Evolutionary conservation across 2,329 filamentous ascomycete species (phyloP), one percentile per base, ranked within the genome.

Genomic region (Neofusicoccum umdonicola): DNA sequence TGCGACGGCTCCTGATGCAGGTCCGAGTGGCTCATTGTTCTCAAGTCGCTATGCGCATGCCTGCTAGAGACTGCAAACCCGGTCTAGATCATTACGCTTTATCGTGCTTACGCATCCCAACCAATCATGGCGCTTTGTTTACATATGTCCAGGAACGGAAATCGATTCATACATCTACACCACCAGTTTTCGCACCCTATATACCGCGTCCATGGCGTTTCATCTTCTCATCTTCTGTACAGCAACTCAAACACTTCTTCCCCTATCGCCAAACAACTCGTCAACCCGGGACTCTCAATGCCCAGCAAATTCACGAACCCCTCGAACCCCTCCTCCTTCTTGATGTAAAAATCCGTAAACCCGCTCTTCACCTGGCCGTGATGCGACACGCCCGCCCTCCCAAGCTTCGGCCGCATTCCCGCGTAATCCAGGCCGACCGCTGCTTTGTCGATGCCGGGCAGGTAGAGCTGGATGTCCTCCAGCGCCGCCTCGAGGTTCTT

Each of bases 261-360:
- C 3, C 84, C 93, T 77, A 97, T 94, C 1, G 93, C 93, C 79
- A 98, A 79, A 70, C 85, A 87, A 75, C 91, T 95, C 52, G 94
- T 98, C 76, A 98, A 79, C 4, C 94, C 94, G 0, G 94, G 94
- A 77, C 92, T 96, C 81, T 98, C 94, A 70, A 97, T 97, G 0
- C 93, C 94, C 70, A 98, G 74, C 69, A 98, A 75, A 80, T 97
- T 97, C 8, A 98, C 84, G 84, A 94, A 97, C 1, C 92, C 93
- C 1, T 85, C 79, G 71, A 86, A 93, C 0, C 90, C 93, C 1
- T 92, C 85, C 77, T 97, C 93, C 70, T 85, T 86, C 66, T 83
- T 78, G 51, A 99, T 89, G 15, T 91, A 82, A 74, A 99, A 98
- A 76, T 99, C 95, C 67, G 90, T 83, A 72, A 96, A 96, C 0